These are phyloP conservation scores for Xylaria sp. DNA, from an alignment of 2,329 filamentous ascomycete genomes.

Conservation along the genomic window DNA sequence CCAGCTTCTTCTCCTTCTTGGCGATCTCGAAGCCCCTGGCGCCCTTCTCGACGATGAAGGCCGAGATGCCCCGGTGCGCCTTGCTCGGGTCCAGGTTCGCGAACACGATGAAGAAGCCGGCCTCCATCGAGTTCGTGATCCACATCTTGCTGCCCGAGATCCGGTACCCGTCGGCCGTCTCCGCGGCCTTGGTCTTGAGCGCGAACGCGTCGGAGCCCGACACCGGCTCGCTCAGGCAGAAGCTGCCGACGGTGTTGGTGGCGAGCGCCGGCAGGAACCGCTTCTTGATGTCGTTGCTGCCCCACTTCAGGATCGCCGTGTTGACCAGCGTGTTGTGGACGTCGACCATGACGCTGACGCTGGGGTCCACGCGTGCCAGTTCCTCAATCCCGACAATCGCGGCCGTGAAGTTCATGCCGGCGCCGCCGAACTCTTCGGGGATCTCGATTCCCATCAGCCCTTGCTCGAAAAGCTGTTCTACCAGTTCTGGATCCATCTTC, in stretches of 20 bases:
- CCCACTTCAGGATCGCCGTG: constrained; percentile 87
- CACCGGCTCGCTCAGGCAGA: constrained; percentile 89
- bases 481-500: constrained; percentile 82
- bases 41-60: constrained; percentile 91
- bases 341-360: constrained; percentile 91
- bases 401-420: constrained; percentile 98
- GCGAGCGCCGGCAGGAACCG: constrained; percentile 89
- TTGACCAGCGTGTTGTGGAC: constrained; percentile 99
- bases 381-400: constrained; percentile 98
- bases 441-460: constrained; percentile 98
- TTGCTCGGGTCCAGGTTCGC: constrained; percentile 91
- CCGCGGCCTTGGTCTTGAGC: constrained; percentile 84
- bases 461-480: constrained; percentile 96
- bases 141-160: constrained; percentile 98
- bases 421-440: constrained; percentile 93
- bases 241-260: constrained; percentile 86
- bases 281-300: constrained; percentile 74
- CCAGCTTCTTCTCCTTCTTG: constrained; percentile 99
- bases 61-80: constrained; percentile 96
- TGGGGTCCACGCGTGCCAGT: constrained; percentile 89
- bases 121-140: constrained; percentile 98
- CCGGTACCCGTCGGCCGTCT: constrained; percentile 81
- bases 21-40: constrained; percentile 89
- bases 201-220: constrained; percentile 97
- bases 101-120: constrained; percentile 95